Percentiles rank a stretch among this genome's conserved stretches.
Conservation (phyloP, 306 rosid genomes). For the Mimosa pudica region DNA sequence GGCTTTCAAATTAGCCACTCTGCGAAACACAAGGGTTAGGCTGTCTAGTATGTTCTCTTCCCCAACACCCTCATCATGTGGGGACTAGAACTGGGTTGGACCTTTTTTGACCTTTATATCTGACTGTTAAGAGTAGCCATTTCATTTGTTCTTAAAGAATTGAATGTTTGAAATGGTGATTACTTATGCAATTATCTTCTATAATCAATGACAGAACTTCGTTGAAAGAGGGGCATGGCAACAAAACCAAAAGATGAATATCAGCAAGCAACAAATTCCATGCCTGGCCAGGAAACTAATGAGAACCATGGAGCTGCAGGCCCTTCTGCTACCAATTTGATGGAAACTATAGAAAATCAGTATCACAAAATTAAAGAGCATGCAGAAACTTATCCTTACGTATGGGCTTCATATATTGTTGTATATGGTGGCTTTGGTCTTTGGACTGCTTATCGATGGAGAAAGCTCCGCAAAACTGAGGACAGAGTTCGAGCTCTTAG, state of each 20-base stretch:
- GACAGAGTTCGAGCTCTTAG: slow-evolving; percentile 62
- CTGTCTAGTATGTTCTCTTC: no score
- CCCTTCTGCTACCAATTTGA: slow-evolving; percentile 40
- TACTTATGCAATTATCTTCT: slow-evolving; percentile 35
- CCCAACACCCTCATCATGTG: no score
- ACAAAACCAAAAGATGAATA: slow-evolving; percentile 34
- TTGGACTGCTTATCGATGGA: slow-evolving; percentile 73
- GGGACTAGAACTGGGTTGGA: no score
- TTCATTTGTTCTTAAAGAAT: slow-evolving; percentile 6
- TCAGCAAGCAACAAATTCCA: slow-evolving; percentile 38
- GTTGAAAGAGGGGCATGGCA: slow-evolving; percentile 34
- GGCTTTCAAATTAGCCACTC: no score
- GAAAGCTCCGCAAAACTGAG: slow-evolving; percentile 84
- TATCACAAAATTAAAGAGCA: slow-evolving; percentile 63
- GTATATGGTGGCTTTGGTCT: slow-evolving; percentile 79
- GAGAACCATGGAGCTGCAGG: slow-evolving; percentile 43
- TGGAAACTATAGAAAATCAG: slow-evolving; percentile 49
- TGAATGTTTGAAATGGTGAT: slow-evolving; percentile 18
- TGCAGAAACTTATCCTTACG: slow-evolving; percentile 79
- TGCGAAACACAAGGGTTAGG: no score
- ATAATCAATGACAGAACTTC: slow-evolving; percentile 7
- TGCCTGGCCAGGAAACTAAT: slow-evolving; percentile 39
- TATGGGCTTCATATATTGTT: slow-evolving; percentile 80
- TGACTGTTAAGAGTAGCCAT: slow-evolving; percentile 7
- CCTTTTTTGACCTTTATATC: slow-evolving; percentile 1